phyloP scores from a whole-genome alignment of 2,329 filamentous ascomycete genomes.

The Alternaria arborescens region DNA sequence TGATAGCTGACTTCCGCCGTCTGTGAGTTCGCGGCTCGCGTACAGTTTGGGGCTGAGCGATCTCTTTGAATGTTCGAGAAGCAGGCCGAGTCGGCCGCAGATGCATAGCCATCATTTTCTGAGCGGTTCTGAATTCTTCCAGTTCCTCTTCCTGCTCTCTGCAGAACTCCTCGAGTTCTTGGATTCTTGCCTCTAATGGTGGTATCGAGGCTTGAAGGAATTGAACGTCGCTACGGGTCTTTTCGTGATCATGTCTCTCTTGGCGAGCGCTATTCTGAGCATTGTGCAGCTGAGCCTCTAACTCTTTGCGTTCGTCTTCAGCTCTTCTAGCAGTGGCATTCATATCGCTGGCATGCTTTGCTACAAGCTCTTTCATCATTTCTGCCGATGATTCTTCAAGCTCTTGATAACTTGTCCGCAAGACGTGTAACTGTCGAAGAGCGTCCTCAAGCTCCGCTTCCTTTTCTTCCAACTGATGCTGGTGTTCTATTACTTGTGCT shows the following conservation, averaged over 20 bases:
- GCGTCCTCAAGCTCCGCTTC: conserved; percentile 28
- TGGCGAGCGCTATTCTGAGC: conserved; percentile 13
- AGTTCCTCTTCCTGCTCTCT: conserved; percentile 43
- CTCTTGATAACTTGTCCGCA: conserved; percentile 32
- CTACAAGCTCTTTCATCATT: conserved; percentile 24
- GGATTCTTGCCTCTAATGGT: conserved; percentile 29
- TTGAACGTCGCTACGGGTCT: conserved; percentile 25
- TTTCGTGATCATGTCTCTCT: conserved; percentile 21
- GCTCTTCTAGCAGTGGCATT: conserved; percentile 23
- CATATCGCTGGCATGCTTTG: conserved; percentile 27
- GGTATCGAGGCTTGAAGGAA: conserved; percentile 26
- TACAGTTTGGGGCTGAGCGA: conserved; percentile 17
- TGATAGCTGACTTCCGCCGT: conserved; percentile 34
- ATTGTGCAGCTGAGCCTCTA: conserved; percentile 31
- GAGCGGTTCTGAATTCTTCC: conserved; percentile 34
- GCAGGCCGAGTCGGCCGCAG: conserved; percentile 26
- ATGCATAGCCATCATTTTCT: conserved; percentile 36
- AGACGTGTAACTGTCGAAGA: conserved; percentile 23
- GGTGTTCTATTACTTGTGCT: conserved; percentile 26
- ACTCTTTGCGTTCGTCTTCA: conserved; percentile 19
- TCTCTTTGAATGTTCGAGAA: conserved; percentile 23
- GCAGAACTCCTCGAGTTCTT: conserved; percentile 39
- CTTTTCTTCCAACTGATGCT: conserved; percentile 27
- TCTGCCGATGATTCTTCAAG: conserved; percentile 30
- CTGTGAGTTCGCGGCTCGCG: conserved; percentile 28